phyloP scores from a whole-genome alignment of 73 alveolate species.

The Tetrahymena elliotti region DNA sequence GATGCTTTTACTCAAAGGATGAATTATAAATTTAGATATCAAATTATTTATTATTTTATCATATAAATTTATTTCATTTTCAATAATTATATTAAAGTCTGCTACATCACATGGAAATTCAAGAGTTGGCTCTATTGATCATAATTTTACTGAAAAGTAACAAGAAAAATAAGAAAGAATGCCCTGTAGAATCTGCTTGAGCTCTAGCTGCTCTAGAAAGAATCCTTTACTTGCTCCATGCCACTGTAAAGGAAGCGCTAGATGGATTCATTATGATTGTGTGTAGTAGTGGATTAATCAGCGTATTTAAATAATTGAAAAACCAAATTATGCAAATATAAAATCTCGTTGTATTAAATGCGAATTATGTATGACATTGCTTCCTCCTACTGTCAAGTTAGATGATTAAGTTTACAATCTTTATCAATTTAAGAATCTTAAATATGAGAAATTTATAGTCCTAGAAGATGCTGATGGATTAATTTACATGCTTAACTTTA shows the following conservation, averaged over 20 bases:
- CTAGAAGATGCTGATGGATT: not conserved
- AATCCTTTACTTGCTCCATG: not conserved
- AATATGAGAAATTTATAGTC: not conserved
- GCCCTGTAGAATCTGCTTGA: not conserved
- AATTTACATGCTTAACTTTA: not conserved
- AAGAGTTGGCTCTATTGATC: not conserved
- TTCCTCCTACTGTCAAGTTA: not conserved
- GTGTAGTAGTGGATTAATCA: not conserved
- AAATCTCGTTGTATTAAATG: not conserved
- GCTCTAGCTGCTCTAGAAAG: not conserved
- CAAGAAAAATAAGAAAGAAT: not conserved
- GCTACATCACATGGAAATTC: not conserved
- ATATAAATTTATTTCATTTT: too few species aligned
- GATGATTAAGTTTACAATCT: not conserved
- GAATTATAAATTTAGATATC: too few species aligned
- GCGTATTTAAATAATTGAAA: not conserved
- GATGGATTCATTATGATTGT: not conserved
- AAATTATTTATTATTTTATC: too few species aligned
- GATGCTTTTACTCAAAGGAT: too few species aligned
- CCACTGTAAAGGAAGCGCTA: not conserved
- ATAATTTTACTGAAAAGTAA: not conserved
- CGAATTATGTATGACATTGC: not conserved
- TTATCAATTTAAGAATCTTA: not conserved
- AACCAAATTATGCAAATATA: not conserved
- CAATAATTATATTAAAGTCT: not conserved